Percentiles rank a stretch among this genome's conserved stretches.
These are phyloP conservation scores for Discostella stelligeroides DNA, from an alignment of 108 stramenopile species.

Conservation along the genomic window DNA sequence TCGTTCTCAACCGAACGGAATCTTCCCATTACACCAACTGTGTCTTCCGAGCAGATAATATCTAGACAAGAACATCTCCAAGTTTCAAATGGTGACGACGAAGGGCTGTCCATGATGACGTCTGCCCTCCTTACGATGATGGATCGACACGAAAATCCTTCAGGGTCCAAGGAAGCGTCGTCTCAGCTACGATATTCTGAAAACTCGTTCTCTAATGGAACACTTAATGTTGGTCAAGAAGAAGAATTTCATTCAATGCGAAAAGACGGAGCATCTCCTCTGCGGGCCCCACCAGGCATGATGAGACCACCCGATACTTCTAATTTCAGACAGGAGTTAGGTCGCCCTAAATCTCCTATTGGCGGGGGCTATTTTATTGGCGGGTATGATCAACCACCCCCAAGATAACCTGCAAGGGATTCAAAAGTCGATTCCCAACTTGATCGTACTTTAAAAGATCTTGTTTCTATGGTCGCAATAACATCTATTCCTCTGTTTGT, in stretches of 20 bases:
- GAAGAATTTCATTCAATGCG: constrained; percentile 4
- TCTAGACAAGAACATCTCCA: too few relatives aligned
- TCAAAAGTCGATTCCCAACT: too few relatives aligned
- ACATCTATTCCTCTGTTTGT: too few relatives aligned
- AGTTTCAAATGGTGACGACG: constrained; percentile 47
- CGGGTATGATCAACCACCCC: constrained; percentile 7
- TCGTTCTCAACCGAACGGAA: constrained; percentile 10
- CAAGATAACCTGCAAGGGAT: too few relatives aligned
- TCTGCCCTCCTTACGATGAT: constrained; percentile 85
- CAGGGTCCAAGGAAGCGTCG: background rate
- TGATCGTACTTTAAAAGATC: too few relatives aligned
- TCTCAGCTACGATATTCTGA: background rate
- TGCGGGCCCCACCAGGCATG: constrained; percentile 34
- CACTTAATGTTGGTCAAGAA: background rate
- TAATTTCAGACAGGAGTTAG: background rate
- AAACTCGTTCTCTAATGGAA: background rate
- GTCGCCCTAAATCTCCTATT: background rate
- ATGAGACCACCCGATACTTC: constrained; percentile 1
- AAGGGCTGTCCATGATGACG: constrained; percentile 86
- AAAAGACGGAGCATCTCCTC: background rate
- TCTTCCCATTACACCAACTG: background rate
- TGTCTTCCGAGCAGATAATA: constrained; percentile 1
- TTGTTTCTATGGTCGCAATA: too few relatives aligned
- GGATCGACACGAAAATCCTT: constrained; percentile 56
- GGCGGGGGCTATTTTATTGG: constrained; percentile 14